Evolutionary conservation across 169 alveolate genomes (phyloP), one percentile per base, ranked within the genome.

Genomic region (Plasmodium vivax): DNA sequence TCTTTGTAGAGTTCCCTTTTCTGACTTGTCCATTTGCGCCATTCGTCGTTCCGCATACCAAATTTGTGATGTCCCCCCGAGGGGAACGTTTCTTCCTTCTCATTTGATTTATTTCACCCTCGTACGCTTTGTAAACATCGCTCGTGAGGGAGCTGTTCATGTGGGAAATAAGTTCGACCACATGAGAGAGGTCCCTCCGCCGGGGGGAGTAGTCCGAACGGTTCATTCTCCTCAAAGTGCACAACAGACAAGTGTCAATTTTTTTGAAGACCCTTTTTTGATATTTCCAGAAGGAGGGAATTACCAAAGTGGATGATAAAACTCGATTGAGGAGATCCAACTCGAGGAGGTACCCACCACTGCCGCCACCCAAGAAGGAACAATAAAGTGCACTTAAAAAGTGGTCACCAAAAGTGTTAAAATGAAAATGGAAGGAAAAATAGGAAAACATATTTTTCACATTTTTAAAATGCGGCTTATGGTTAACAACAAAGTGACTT

Each of bases 381-480:
- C 58, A 79, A 75, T 75, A 87, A 36, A 87, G 30, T 51, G 77
- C 43, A 56, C 68, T 87, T 75, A 87, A 75, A 51, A 87, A 87
- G 8, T 74, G 16, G 19, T 54, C 14, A 77, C 23, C 56, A 54
- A 87, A 75, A 54, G 10, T 51, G 62, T 74, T 75, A 71, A 87
- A 87, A 77, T 87, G 87, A 51, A 75, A 87, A 75, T 87, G 85
- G 51, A 54, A 87, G 81, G 82, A 87, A 19, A 87, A 75, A 71
- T 87, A 87, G 47, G 45, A 54, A 75, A 54, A 75, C 12, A 58
- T 43, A 77, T 87, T 87, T 32, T 87, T 75, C 45, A 75, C 27
- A 87, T 87, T 87, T 56, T 87, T 87, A 87, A 75, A 87, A 87
- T 56, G 45, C 3, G 93, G 93, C 43, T 87, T 87, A 79, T 87